Percentiles rank a stretch among this genome's conserved stretches.
Conservation (phyloP, 768 basidiomycete genomes). For the Suillus lakei region DNA sequence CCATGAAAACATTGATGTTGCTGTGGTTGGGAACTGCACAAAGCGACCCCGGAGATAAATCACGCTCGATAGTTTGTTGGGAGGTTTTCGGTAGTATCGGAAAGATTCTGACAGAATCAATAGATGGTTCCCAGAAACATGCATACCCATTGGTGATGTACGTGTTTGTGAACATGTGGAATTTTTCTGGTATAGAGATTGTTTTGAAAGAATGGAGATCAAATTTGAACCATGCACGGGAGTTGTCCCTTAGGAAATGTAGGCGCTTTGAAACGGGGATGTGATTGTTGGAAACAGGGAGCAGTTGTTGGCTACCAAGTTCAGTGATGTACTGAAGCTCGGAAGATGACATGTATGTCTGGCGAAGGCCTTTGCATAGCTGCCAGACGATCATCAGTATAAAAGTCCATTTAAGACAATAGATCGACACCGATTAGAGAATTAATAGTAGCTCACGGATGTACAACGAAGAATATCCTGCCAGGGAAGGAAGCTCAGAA, state of each 20-base stretch:
- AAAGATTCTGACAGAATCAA: neutral
- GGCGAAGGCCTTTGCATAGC: neutral
- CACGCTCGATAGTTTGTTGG: neutral
- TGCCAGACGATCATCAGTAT: neutral
- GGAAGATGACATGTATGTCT: neutral
- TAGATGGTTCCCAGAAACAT: neutral
- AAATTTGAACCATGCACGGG: neutral
- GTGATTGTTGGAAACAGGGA: neutral
- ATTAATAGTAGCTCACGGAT: neutral
- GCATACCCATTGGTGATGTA: neutral
- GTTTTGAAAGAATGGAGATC: neutral
- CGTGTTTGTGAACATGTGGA: neutral
- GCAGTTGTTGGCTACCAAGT: constrained; percentile 2
- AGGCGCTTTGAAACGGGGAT: neutral
- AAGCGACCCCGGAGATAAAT: neutral
- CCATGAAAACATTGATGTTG: neutral
- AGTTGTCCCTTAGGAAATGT: neutral
- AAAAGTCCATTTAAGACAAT: neutral
- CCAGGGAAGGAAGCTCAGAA: constrained; percentile 1
- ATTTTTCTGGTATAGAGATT: neutral
- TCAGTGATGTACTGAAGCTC: constrained; percentile 5
- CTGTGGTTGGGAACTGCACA: neutral
- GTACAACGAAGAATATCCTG: neutral
- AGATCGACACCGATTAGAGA: neutral
- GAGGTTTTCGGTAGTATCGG: neutral